Evolutionary conservation across 2,329 filamentous ascomycete species (phyloP).

Genomic region (Colletotrichum sp.): DNA sequence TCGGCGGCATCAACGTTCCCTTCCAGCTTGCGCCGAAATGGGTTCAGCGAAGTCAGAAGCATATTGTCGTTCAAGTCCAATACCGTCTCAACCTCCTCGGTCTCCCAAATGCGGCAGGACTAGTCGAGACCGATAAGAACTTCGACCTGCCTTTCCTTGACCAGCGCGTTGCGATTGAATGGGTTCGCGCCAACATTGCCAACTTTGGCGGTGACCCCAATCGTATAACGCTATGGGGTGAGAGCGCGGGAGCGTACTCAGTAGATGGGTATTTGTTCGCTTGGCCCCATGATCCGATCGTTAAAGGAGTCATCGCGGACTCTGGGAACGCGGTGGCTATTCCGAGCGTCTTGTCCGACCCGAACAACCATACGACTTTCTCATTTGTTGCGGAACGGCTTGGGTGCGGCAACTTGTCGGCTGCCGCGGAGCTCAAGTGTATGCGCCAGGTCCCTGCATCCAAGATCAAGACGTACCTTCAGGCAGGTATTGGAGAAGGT

Average conservation of each 20-base stretch:
- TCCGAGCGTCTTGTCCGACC: not conserved
- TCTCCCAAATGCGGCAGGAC: not conserved
- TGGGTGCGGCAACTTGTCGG: not conserved
- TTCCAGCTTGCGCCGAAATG: not conserved
- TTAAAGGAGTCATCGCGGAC: not conserved
- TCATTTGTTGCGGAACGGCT: not conserved
- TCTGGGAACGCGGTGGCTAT: not conserved
- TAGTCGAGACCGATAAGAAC: not conserved
- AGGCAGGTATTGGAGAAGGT: not conserved
- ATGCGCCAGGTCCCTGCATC: not conserved
- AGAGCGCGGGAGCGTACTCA: conserved; percentile 47
- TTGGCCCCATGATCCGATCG: not conserved
- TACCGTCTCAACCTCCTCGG: not conserved
- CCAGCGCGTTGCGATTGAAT: conserved; percentile 55
- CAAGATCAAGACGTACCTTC: not conserved
- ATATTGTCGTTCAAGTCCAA: not conserved
- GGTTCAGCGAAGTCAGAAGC: not conserved
- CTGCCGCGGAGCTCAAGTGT: not conserved
- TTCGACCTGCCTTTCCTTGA: conserved; percentile 39
- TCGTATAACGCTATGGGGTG: conserved; percentile 45
- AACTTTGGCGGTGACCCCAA: conserved; percentile 49
- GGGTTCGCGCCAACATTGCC: conserved; percentile 51
- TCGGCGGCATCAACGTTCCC: conserved; percentile 46
- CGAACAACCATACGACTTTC: not conserved
- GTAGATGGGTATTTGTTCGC: not conserved